Evolutionary conservation across 495 filamentous ascomycete genomes (phyloP).

Genomic region (Aspergillus wentii): DNA sequence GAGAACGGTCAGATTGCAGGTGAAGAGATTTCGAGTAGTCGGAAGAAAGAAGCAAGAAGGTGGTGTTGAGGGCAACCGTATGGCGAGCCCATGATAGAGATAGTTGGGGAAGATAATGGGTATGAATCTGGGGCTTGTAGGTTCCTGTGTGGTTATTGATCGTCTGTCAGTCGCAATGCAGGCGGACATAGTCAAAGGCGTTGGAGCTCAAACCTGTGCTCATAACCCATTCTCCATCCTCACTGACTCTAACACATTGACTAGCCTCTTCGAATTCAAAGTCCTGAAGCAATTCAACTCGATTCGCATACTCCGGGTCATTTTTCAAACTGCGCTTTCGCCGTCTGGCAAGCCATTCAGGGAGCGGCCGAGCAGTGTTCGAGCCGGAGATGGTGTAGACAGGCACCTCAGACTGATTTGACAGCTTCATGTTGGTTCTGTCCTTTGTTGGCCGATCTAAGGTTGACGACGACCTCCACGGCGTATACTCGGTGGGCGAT

Average conservation of each 20-base stretch:
- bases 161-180: constrained; percentile 11
- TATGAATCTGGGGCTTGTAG: constrained; percentile 96
- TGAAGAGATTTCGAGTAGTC: constrained; percentile 96
- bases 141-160: constrained; percentile 51
- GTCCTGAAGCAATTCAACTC: constrained; percentile 92
- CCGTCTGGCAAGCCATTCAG: constrained; percentile 90
- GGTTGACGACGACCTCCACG: not conserved
- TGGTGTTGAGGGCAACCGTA: constrained; percentile 88
- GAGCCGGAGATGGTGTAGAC: constrained; percentile 96
- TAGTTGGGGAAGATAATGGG: constrained; percentile 87
- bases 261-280: constrained; percentile 99
- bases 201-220: constrained; percentile 67
- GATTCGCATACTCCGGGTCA: constrained; percentile 86
- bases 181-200: too few relatives aligned
- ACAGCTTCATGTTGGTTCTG: constrained; percentile 67
- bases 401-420: constrained; percentile 79
- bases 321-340: constrained; percentile 91
- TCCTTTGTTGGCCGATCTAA: too few relatives aligned
- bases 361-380: constrained; percentile 82
- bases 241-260: constrained; percentile 81
- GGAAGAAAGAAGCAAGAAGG: constrained; percentile 83
- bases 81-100: constrained; percentile 91
- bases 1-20: constrained; percentile 81
- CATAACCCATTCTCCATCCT: constrained; percentile 98
- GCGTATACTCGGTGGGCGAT: not conserved